Conservation (phyloP, 73 alveolate species). For the Stentor roeselii region DNA sequence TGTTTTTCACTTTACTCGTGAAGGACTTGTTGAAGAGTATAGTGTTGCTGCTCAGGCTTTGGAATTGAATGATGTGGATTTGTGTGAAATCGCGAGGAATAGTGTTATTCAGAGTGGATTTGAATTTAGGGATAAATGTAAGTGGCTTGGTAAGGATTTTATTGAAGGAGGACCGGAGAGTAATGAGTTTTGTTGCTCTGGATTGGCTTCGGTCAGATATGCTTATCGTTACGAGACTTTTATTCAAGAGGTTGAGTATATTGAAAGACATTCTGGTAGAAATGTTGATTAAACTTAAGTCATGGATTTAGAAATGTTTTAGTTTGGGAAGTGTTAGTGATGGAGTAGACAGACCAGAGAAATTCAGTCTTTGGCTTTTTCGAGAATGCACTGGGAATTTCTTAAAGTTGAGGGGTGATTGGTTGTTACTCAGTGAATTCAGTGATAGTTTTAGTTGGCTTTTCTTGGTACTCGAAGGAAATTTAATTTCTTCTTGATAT, state of each 20-base stretch:
- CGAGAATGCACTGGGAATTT: too few relatives aligned
- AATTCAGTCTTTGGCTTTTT: too few relatives aligned
- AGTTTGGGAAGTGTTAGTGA: too few relatives aligned
- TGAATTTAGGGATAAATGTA: background rate
- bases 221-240: constrained; percentile 17
- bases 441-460: too few relatives aligned
- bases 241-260: constrained; percentile 13
- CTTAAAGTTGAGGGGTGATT: too few relatives aligned
- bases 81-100: constrained; percentile 24
- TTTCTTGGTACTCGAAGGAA: too few relatives aligned
- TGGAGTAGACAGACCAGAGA: too few relatives aligned
- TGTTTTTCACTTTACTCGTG: constrained; percentile 69
- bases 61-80: background rate
- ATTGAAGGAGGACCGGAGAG: constrained; percentile 3
- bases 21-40: constrained; percentile 55
- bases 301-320: too few relatives aligned
- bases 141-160: constrained; percentile 19
- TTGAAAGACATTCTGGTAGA: background rate
- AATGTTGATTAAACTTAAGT: too few relatives aligned
- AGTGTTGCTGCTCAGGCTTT: constrained; percentile 40
- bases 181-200: background rate
- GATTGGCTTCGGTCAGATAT: background rate
- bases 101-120: constrained; percentile 25
- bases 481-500: too few relatives aligned
- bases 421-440: too few relatives aligned